Evolutionary conservation across 345 rosid species (phyloP), one percentile per base, ranked within the genome.

Genomic region (Physaria fendleri): DNA sequence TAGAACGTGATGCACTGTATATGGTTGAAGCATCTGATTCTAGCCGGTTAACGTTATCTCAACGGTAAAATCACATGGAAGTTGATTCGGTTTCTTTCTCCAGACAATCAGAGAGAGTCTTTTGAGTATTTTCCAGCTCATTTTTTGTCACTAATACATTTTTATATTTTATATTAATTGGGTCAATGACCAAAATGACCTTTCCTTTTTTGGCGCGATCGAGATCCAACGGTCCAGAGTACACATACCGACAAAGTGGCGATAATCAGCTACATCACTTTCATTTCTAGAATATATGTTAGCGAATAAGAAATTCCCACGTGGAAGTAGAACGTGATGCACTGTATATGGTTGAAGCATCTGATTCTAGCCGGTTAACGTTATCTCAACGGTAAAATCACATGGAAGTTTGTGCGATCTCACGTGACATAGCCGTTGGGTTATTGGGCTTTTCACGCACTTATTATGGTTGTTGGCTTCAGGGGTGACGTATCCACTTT

Each of bases 391-490:
- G 73, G 67, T 68, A 52, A 68, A 14, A 46, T 60, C 4, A 5
- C 27, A 35, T 59, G 48, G 73, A 22, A 43, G 55, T 32, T 25
- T 20, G 73, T 59, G 66, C 55, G 46, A 6, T 43, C 67, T 25
- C 73, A 68, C 66, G 66, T 52, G 66, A 59, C 48, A 12, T 35
- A 68, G 47, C 54, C 66, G 72, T 68, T 68, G 60, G 47, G 32
- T 51, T 61, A 59, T 59, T 59, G 66, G 46, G 47, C 46, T 58
- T 58, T 50, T 22, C 28, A 33, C 57, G 60, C 60, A 14, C 38
- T 32, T 24, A 34, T 27, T 57, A 44, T 38, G 57, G 64, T 38
- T 57, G 37, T n/a, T 57, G 56, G 56, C 0, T 25, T 65, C 37
- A 17, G 46, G 4, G 3, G 24, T 56, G 59, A 57, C 51, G 59